A percentile compares a stretch with the other conserved stretches of the same genome.
Evolutionary conservation across 2,329 filamentous ascomycete genomes (phyloP).

Genomic region (Ambrosiella beaveri): DNA sequence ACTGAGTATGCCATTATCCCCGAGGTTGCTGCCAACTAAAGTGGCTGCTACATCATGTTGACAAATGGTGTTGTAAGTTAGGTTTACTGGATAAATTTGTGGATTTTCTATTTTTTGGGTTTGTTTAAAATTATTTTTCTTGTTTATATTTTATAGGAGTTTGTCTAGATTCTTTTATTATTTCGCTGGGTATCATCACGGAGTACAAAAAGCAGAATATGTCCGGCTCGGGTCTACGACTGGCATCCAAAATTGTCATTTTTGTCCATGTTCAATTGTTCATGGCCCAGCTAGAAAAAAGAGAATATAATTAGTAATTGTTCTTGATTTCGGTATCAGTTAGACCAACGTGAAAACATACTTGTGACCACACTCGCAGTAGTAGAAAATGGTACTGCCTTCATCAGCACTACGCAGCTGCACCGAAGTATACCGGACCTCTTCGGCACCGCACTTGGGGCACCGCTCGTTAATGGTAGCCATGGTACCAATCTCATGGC

Average conservation of each 20-base stretch:
- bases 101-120: background rate
- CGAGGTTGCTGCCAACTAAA: constrained; percentile 29
- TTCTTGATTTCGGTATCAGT: background rate
- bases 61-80: background rate
- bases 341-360: constrained; percentile 26
- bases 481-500: constrained; percentile 59
- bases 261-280: constrained; percentile 33
- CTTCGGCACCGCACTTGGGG: constrained; percentile 60
- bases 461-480: constrained; percentile 53
- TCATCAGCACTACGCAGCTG: constrained; percentile 89
- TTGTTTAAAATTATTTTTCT: constrained; percentile 6
- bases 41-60: background rate
- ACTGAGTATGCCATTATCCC: constrained; percentile 86
- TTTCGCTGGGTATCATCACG: constrained; percentile 13
- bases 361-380: constrained; percentile 74
- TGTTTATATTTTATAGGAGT: constrained; percentile 8
- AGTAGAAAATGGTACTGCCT: constrained; percentile 83
- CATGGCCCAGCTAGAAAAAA: constrained; percentile 30
- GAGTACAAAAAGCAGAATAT: constrained; percentile 10
- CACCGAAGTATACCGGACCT: constrained; percentile 70
- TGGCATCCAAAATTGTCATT: constrained; percentile 2
- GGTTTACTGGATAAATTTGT: background rate
- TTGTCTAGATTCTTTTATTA: constrained; percentile 13
- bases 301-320: constrained; percentile 15
- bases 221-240: constrained; percentile 6